phyloP scores from a whole-genome alignment of 768 basidiomycete species.

The Lactarius hengduanensis region DNA sequence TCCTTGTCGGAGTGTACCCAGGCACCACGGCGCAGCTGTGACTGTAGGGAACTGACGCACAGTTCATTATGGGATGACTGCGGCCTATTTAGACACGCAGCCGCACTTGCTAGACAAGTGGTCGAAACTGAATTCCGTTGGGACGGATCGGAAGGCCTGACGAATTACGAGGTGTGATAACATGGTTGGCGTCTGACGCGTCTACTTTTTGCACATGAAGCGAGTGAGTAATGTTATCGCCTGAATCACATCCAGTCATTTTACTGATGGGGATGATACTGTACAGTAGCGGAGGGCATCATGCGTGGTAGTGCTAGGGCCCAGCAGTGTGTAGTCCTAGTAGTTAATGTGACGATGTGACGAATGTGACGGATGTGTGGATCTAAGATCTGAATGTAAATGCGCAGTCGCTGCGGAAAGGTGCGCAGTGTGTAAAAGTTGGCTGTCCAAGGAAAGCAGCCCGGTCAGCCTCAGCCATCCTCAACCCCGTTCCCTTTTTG shows the following conservation, averaged over 20 bases:
- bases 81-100: slow-evolving; percentile 62
- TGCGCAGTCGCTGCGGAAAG: slow-evolving; percentile 29
- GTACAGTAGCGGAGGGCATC: slow-evolving; percentile 57
- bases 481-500: slow-evolving; percentile 18
- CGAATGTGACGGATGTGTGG: not conserved
- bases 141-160: slow-evolving; percentile 70
- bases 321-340: not conserved
- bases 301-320: slow-evolving; percentile 47
- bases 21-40: slow-evolving; percentile 15
- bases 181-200: slow-evolving; percentile 74
- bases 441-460: slow-evolving; percentile 21
- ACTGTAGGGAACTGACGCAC: slow-evolving; percentile 6
- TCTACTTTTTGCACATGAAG: slow-evolving; percentile 79
- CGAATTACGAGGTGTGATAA: slow-evolving; percentile 67
- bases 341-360: not conserved
- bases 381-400: slow-evolving; percentile 22
- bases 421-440: slow-evolving; percentile 10
- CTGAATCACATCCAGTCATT: not conserved
- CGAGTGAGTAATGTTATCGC: slow-evolving; percentile 55
- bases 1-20: not conserved
- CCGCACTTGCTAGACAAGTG: slow-evolving; percentile 64
- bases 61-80: slow-evolving; percentile 58
- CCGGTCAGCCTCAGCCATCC: slow-evolving; percentile 9
- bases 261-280: slow-evolving; percentile 7
- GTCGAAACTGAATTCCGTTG: slow-evolving; percentile 65